Conservation (phyloP, 2,329 filamentous ascomycete genomes). For the Onygena corvina region DNA sequence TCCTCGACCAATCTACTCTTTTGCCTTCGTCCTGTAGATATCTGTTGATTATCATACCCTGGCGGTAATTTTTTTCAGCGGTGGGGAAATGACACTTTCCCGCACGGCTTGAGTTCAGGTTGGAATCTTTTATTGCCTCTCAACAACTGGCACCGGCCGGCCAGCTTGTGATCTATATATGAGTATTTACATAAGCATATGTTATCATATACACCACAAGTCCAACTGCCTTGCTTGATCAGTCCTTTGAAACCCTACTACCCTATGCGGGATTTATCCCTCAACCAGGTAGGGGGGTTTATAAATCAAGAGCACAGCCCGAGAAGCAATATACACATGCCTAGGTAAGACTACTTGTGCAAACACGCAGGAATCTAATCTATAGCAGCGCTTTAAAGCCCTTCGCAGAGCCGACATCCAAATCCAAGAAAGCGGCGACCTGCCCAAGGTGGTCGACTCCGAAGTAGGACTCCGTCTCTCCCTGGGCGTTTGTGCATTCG, state of each 20-base stretch:
- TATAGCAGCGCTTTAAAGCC: conserved; percentile 25
- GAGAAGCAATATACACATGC: too few relatives aligned
- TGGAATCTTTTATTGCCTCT: background rate
- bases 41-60: background rate
- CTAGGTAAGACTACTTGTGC: too few relatives aligned
- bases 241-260: background rate
- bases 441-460: conserved; percentile 50
- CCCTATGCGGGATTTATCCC: too few relatives aligned
- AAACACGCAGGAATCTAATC: background rate
- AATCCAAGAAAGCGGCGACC: conserved; percentile 41
- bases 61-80: background rate
- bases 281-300: too few relatives aligned
- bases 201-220: background rate
- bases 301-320: too few relatives aligned
- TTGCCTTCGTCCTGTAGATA: conserved; percentile 2
- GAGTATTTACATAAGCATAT: background rate
- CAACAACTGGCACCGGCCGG: background rate
- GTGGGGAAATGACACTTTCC: background rate
- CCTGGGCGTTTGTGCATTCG: conserved; percentile 42
- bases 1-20: background rate
- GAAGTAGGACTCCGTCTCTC: conserved; percentile 46
- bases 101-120: background rate
- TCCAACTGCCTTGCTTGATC: background rate
- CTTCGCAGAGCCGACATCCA: conserved; percentile 31
- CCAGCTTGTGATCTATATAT: background rate